Evolutionary conservation across 1,284 basidiomycete genomes (phyloP).

Genomic region (Malassezia nana): DNA sequence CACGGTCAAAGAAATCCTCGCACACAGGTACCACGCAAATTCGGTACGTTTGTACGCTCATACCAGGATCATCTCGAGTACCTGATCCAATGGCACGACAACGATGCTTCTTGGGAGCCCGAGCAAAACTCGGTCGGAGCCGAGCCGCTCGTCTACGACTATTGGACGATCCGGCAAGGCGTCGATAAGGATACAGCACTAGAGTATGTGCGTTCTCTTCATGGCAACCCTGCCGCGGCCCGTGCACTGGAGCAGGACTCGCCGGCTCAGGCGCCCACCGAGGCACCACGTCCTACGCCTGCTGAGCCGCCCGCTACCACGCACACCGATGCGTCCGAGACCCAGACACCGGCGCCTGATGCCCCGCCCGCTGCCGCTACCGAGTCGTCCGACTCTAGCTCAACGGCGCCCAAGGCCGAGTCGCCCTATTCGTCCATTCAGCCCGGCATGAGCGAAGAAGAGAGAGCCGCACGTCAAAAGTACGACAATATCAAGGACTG

Average conservation of each 20-base stretch:
- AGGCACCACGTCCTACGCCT: too few species aligned
- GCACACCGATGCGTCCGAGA: too few species aligned
- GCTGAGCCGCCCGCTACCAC: too few species aligned
- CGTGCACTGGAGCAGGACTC: background rate
- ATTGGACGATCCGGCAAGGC: constrained; percentile 2
- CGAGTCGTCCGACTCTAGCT: too few species aligned
- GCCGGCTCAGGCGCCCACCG: background rate
- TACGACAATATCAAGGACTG: background rate
- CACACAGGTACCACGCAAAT: background rate
- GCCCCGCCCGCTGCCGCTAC: too few species aligned
- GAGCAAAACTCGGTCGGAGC: constrained; percentile 9
- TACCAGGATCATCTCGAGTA: constrained; percentile 8
- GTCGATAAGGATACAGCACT: background rate
- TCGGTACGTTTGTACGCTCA: background rate
- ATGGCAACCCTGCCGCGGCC: background rate
- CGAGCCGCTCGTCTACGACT: constrained; percentile 7
- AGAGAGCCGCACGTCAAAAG: background rate
- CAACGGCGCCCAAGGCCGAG: background rate
- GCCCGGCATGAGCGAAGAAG: background rate
- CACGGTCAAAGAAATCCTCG: constrained; percentile 1
- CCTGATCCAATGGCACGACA: constrained; percentile 4
- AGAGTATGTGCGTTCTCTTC: background rate
- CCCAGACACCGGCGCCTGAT: too few species aligned
- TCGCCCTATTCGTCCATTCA: background rate
- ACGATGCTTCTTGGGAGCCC: constrained; percentile 4